Conservation (phyloP, 805 yeast genomes). For the Candida vaughaniae region DNA sequence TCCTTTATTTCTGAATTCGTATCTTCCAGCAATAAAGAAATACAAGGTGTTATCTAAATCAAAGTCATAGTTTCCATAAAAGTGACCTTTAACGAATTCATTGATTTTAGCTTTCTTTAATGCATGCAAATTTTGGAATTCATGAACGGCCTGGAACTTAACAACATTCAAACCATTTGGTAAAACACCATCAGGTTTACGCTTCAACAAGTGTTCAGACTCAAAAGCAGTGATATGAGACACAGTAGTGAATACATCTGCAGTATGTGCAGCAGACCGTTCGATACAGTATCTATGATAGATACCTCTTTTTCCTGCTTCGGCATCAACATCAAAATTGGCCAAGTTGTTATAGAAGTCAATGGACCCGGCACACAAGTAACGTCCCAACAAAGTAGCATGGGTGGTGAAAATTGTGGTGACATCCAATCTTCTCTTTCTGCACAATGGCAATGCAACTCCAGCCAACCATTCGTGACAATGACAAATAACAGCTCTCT, state of each 20-base stretch:
- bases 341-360: constrained; percentile 93
- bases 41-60: constrained; percentile 91
- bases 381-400: constrained; percentile 93
- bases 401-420: constrained; percentile 97
- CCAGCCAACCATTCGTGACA: constrained; percentile 99
- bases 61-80: constrained; percentile 94
- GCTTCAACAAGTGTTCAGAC: constrained; percentile 84
- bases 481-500: constrained; percentile 88
- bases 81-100: constrained; percentile 94
- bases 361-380: constrained; percentile 93
- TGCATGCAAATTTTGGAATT: constrained; percentile 95
- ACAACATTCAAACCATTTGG: constrained; percentile 96
- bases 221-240: constrained; percentile 97
- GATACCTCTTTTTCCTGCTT: constrained; percentile 96
- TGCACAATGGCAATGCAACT: constrained; percentile 87
- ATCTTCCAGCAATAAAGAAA: constrained; percentile 95
- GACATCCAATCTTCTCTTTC: constrained; percentile 88
- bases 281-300: constrained; percentile 97
- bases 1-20: constrained; percentile 95
- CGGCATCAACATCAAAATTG: constrained; percentile 91
- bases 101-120: constrained; percentile 85
- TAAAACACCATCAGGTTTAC: constrained; percentile 97
- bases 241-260: constrained; percentile 96
- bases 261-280: constrained; percentile 92
- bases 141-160: constrained; percentile 96